Evolutionary conservation across 345 rosid genomes (phyloP), one percentile per base, ranked within the genome.

Genomic region (Aquilaria malaccensis): DNA sequence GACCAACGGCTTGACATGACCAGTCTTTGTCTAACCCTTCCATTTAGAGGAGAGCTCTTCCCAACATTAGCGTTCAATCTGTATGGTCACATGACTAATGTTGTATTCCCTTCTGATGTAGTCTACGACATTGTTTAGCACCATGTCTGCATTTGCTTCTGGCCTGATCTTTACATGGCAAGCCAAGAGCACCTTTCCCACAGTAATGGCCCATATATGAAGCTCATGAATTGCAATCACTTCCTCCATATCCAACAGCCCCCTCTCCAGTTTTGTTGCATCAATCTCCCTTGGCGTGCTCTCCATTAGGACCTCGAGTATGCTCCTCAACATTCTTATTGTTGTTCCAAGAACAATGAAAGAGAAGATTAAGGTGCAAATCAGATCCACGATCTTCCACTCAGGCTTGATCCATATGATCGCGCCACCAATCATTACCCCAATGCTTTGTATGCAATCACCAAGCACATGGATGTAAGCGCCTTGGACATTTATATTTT

Each of bases 101-200:
- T 65, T 65, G 50, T 65, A 57, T 61, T 65, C 69, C 62, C 69
- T 65, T 57, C 61, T 65, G 50, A 65, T 57, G 12, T 57, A 57
- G 41, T 57, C 69, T 30, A 65, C 13, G 22, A 57, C 62, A 30
- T 57, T 65, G 30, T 65, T 61, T 9, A 65, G 58, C 49, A 57
- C 69, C n/a, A 13, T 9, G 69, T 65, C 69, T 50, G 69, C 69
- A 22, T 65, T 37, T 9, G 62, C 69, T 37, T 65, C 69, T 10
- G 69, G 69, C 14, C 56, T 49, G 56, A 65, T 65, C 58, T 65
- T 57, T 13, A 65, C 69, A 65, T 65, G 69, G 69, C 69, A 65
- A 50, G 69, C 69, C 29, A 65, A 49, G 29, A 65, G 62, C 37
- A 65, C 49, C 30, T 65, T 65, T 56, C 62, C 69, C 49, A 65